These are phyloP conservation scores for Cladorrhinum sp. DNA, from an alignment of 2,329 filamentous ascomycete genomes.

Conservation along the genomic window DNA sequence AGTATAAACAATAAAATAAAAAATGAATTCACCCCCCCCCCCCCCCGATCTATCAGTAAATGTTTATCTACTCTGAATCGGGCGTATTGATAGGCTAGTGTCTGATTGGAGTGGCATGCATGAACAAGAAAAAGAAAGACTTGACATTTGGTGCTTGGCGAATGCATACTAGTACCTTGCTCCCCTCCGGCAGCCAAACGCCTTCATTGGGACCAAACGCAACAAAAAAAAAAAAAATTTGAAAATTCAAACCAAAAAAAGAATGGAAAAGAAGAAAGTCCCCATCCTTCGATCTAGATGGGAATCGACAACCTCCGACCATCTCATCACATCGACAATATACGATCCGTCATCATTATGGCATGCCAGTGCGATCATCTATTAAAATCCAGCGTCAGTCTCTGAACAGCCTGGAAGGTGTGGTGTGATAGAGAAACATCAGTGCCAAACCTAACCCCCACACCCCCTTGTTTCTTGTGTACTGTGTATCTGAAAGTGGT, in stretches of 20 bases:
- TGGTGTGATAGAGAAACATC: background rate
- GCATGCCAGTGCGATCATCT: too few species aligned
- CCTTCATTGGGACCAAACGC: background rate
- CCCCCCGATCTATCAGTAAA: background rate
- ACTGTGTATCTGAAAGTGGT: too few species aligned
- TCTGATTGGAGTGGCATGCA: background rate
- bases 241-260: too few species aligned
- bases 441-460: background rate
- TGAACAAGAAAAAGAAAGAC: background rate
- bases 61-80: background rate
- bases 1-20: background rate
- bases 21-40: background rate
- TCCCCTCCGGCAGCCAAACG: background rate
- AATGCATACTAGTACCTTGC: too few species aligned
- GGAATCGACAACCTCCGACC: too few species aligned
- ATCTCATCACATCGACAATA: too few species aligned
- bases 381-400: too few species aligned
- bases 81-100: background rate
- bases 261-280: background rate
- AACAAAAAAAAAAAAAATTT: background rate
- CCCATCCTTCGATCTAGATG: too few species aligned
- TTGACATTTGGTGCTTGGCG: background rate
- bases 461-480: too few species aligned
- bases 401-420: too few species aligned
- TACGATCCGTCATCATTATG: too few species aligned